Conservation (phyloP, 2,329 filamentous ascomycete genomes). For the Alternaria incomplexa region DNA sequence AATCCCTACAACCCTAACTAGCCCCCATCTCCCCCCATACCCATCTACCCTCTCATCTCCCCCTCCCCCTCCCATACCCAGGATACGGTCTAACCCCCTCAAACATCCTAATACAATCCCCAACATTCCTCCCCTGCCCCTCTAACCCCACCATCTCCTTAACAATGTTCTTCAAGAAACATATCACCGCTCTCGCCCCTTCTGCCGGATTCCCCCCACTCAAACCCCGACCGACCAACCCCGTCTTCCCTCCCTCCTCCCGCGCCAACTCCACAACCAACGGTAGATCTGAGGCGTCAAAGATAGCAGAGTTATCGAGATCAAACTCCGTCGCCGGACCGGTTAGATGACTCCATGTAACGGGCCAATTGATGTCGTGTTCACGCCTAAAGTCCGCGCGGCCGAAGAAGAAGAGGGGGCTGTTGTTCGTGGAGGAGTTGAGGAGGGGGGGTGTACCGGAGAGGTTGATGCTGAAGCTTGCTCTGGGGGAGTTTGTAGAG, state of each 20-base stretch:
- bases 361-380: constrained; percentile 87
- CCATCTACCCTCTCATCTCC: too few species aligned
- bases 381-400: constrained; percentile 86
- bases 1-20: too few species aligned
- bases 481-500: not conserved
- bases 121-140: not conserved
- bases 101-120: constrained; percentile 15
- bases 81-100: constrained; percentile 4
- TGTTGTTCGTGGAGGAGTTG: not conserved
- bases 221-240: constrained; percentile 1
- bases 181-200: constrained; percentile 17
- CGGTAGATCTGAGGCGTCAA: constrained; percentile 34
- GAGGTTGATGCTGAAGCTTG: constrained; percentile 30
- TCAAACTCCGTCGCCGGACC: constrained; percentile 31
- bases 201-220: not conserved
- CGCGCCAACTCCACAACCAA: constrained; percentile 22
- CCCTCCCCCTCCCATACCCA: not conserved
- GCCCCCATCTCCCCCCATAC: too few species aligned
- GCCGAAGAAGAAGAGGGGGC: constrained; percentile 35
- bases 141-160: constrained; percentile 6
- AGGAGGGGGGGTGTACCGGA: constrained; percentile 27
- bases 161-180: constrained; percentile 26
- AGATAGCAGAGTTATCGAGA: constrained; percentile 21
- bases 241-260: constrained; percentile 7
- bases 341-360: constrained; percentile 57